Evolutionary conservation across 495 filamentous ascomycete genomes (phyloP).

Genomic region (Articulospora tetracladia): DNA sequence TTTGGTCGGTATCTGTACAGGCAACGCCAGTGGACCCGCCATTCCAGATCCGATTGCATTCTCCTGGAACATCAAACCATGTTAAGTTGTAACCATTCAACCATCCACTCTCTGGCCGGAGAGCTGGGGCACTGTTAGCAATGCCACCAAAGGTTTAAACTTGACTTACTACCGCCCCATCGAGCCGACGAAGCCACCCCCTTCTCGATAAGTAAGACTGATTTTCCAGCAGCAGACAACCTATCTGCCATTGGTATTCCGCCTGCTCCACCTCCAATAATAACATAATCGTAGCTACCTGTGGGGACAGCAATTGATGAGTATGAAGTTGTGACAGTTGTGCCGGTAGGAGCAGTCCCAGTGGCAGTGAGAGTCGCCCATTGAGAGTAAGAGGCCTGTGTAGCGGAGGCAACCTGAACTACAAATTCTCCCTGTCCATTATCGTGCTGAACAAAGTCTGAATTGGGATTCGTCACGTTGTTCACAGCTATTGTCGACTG

Average conservation of each 20-base stretch:
- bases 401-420: conserved; percentile 35
- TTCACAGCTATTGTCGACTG: conserved; percentile 31
- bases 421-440: conserved; percentile 43
- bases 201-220: conserved; percentile 63
- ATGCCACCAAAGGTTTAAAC: not conserved
- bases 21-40: conserved; percentile 55
- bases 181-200: conserved; percentile 56
- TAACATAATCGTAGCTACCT: conserved; percentile 62
- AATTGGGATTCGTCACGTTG: conserved; percentile 31
- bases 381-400: conserved; percentile 40
- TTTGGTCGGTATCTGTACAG: conserved; percentile 66
- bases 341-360: conserved; percentile 27
- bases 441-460: conserved; percentile 37
- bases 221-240: conserved; percentile 58
- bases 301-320: conserved; percentile 42
- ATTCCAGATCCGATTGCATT: conserved; percentile 67
- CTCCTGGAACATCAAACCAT: conserved; percentile 75
- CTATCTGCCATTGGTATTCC: conserved; percentile 63
- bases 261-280: conserved; percentile 61
- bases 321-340: conserved; percentile 26
- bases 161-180: conserved; percentile 48
- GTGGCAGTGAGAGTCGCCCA: conserved; percentile 46
- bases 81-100: conserved; percentile 64
- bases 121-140: conserved; percentile 21
- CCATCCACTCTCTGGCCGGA: conserved; percentile 42